These are phyloP conservation scores for Paxillus involutus DNA, from an alignment of 768 basidiomycete species.

Conservation along the genomic window DNA sequence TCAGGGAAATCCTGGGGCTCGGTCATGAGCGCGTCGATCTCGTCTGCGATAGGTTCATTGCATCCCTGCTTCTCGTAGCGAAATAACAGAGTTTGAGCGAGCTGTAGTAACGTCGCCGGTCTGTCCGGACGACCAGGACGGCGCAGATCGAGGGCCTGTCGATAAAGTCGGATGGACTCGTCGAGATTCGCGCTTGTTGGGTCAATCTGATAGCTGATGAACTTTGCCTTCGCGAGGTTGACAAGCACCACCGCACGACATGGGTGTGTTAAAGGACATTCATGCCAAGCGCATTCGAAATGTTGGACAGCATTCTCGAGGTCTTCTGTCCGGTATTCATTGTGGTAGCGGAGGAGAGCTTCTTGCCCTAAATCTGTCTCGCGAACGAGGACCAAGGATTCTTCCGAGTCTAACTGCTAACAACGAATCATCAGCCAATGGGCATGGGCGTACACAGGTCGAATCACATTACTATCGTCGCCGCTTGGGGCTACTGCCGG, in stretches of 20 bases:
- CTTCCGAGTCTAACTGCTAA: background rate
- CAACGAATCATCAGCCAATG: background rate
- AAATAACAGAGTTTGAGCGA: slow-evolving; percentile 10
- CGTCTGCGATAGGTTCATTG: background rate
- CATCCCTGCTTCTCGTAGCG: background rate
- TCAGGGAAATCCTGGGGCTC: background rate
- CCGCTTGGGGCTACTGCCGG: background rate
- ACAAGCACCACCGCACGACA: slow-evolving; percentile 8
- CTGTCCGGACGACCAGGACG: slow-evolving; percentile 1
- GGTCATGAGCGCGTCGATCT: background rate
- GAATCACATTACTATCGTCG: background rate
- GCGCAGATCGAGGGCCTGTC: slow-evolving; percentile 6
- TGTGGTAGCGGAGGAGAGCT: background rate
- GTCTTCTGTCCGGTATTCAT: background rate
- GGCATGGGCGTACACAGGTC: background rate
- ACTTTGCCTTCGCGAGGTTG: slow-evolving; percentile 13
- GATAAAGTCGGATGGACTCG: background rate
- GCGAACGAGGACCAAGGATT: background rate
- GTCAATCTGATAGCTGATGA: background rate
- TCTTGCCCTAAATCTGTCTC: slow-evolving; percentile 3
- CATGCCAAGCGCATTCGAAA: slow-evolving; percentile 2
- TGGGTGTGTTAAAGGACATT: background rate
- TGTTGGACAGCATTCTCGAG: background rate
- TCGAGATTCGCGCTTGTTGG: background rate
- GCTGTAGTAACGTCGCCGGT: slow-evolving; percentile 2